Conservation (phyloP, 177 flowering plant genomes). For the Vitis hybrid region DNA sequence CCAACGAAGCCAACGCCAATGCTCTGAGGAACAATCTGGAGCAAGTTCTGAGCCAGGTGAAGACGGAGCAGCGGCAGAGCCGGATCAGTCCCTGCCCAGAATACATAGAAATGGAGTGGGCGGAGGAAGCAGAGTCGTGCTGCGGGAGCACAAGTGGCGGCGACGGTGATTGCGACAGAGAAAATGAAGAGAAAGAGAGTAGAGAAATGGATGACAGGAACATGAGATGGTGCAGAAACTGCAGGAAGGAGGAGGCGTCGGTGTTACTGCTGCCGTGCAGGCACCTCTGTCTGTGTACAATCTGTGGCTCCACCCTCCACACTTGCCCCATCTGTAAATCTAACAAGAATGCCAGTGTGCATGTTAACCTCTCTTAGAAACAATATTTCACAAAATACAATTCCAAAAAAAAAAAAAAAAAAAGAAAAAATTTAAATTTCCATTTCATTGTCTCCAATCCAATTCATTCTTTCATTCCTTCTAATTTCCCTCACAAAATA, state of each 20-base stretch:
- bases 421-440: too few relatives aligned
- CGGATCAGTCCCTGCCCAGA: too few relatives aligned
- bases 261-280: conserved; percentile 80
- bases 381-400: not conserved
- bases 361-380: conserved; percentile 51
- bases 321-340: conserved; percentile 76
- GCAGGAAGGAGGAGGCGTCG: conserved; percentile 54
- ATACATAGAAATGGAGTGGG: not conserved
- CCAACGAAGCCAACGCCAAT: conserved; percentile 78
- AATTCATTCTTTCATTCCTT: not conserved
- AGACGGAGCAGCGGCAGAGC: too few relatives aligned
- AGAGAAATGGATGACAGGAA: not conserved
- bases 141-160: conserved; percentile 43
- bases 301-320: conserved; percentile 51
- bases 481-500: too few relatives aligned
- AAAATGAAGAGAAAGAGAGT: conserved; percentile 12
- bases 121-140: conserved; percentile 39
- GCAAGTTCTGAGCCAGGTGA: conserved; percentile 32
- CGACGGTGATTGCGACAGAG: conserved; percentile 6
- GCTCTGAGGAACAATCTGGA: conserved; percentile 60
- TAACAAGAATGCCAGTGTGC: conserved; percentile 51
- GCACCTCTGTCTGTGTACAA: conserved; percentile 68
- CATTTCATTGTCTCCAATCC: too few relatives aligned
- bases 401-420: conserved; percentile 4
- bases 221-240: conserved; percentile 46